Base-by-base conservation (phyloP, 371 early-diverging fungal species). In the Sporodiniella umbellata region DNA sequence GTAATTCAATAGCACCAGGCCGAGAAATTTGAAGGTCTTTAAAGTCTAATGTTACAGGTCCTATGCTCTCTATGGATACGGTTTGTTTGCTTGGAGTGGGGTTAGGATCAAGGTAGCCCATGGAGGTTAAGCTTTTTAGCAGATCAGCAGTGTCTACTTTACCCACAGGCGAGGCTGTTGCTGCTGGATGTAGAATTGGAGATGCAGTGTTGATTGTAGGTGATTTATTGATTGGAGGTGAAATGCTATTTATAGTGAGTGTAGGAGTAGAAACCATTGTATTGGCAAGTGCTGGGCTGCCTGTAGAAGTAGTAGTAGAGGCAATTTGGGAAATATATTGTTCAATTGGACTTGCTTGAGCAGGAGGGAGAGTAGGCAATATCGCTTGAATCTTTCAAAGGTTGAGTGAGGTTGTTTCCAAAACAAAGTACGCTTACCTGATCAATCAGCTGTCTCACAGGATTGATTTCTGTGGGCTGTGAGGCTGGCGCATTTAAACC, bases 1-100 rank as follows among this genome's bases (percentile, higher is more conserved):
- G 65, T 10, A 77, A 56, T 48, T 83, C 80, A 28, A 81, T 61
- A 0, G 84, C 79, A 17, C 86, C 84, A 11, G 82, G 76, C 35
- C 85, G 74, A 55, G 64, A 54, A 47, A 60, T 61, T 50, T 73
- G 73, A 11, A 77, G 38, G 54, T 70, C 78, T 60, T 77, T 77
- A 30, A 66, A 73, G n/a, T 73, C 71, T 42, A 71, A n/a, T n/a
- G n/a, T n/a, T n/a, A n/a, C n/a, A n/a, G n/a, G n/a, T n/a, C n/a
- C n/a, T n/a, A n/a, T n/a, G n/a, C n/a, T n/a, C n/a, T n/a, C n/a
- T n/a, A n/a, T n/a, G n/a, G n/a, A n/a, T n/a, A n/a, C n/a, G n/a
- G n/a, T n/a, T n/a, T n/a, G n/a, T 48, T 17, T 51, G n/a, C n/a
- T n/a, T n/a, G n/a, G n/a, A n/a, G n/a, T 33, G 7, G 46, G 19